A percentile compares a stretch with the other conserved stretches of the same genome.
Conservation (phyloP, 345 rosid genomes). For the Pistacia vera region DNA sequence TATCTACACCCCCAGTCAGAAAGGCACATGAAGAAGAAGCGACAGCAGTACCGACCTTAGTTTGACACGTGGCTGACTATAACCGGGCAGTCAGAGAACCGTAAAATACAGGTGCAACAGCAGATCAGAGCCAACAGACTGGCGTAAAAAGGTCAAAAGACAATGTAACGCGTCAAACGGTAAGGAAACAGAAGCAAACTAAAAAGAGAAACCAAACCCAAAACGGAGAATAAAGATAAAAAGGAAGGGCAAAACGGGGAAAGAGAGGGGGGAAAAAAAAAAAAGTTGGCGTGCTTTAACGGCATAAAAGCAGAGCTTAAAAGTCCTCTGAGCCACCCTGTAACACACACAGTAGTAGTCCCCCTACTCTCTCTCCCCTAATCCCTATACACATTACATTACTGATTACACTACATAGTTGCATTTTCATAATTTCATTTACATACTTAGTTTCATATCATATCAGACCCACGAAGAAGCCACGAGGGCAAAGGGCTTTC, state of each 20-base stretch:
- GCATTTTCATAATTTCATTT: too few relatives aligned
- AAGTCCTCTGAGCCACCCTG: constrained; percentile 32
- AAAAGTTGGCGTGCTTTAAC: constrained; percentile 46
- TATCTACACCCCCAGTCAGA: too few relatives aligned
- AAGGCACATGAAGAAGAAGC: too few relatives aligned
- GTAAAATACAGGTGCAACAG: background rate
- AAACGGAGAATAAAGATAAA: background rate
- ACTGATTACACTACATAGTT: background rate
- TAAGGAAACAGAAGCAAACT: background rate
- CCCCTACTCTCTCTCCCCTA: background rate
- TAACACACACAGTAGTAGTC: constrained; percentile 4
- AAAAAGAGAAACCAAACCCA: background rate
- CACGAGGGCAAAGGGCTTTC: too few relatives aligned
- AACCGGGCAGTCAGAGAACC: background rate
- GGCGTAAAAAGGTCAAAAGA: constrained; percentile 11
- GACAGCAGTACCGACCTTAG: background rate
- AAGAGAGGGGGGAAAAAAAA: background rate
- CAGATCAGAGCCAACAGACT: background rate
- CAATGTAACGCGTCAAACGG: constrained; percentile 22
- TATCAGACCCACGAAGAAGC: too few relatives aligned
- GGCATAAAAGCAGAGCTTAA: constrained; percentile 28
- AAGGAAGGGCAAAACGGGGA: constrained; percentile 32
- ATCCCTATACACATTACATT: constrained; percentile 22
- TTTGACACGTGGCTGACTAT: background rate
- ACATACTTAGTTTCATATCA: too few relatives aligned